phyloP scores from a whole-genome alignment of 2,329 filamentous ascomycete genomes.

The Juglanconis juglandina region DNA sequence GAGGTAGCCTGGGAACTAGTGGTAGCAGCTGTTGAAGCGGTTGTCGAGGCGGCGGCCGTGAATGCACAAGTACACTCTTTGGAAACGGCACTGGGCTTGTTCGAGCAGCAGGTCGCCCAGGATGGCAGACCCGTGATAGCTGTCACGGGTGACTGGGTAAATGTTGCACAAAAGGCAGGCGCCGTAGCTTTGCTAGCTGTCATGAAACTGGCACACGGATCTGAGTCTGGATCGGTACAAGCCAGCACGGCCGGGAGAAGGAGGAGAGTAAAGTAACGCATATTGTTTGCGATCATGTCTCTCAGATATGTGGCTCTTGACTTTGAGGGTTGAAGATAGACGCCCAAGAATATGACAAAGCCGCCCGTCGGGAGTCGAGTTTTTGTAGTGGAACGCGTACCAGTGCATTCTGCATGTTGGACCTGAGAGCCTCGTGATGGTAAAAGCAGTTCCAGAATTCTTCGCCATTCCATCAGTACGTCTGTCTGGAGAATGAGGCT shows the following conservation, averaged over 20 bases:
- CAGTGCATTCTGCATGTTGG: too few species aligned
- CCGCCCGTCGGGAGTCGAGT: not conserved
- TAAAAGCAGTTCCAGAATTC: too few species aligned
- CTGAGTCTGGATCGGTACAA: conserved; percentile 28
- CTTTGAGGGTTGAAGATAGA: not conserved
- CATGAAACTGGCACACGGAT: conserved; percentile 32
- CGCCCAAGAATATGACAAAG: not conserved
- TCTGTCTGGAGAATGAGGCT: too few species aligned
- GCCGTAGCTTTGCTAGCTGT: conserved; percentile 28
- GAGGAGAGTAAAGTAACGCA: conserved; percentile 22
- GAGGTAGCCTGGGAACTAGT: conserved; percentile 3
- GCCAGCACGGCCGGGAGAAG: conserved; percentile 24
- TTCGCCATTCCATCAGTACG: too few species aligned
- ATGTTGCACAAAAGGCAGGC: conserved; percentile 32
- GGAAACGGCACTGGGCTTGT: conserved; percentile 27
- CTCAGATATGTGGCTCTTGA: not conserved
- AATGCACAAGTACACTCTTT: conserved; percentile 28
- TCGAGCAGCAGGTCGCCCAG: conserved; percentile 24
- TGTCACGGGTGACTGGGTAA: conserved; percentile 27
- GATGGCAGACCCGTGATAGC: conserved; percentile 24
- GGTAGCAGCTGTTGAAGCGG: conserved; percentile 18
- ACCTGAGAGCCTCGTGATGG: too few species aligned
- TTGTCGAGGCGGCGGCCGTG: conserved; percentile 19
- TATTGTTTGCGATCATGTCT: not conserved
- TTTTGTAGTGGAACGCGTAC: conserved; percentile 6